Evolutionary conservation across 768 basidiomycete genomes (phyloP).

Genomic region (Panus rudis): DNA sequence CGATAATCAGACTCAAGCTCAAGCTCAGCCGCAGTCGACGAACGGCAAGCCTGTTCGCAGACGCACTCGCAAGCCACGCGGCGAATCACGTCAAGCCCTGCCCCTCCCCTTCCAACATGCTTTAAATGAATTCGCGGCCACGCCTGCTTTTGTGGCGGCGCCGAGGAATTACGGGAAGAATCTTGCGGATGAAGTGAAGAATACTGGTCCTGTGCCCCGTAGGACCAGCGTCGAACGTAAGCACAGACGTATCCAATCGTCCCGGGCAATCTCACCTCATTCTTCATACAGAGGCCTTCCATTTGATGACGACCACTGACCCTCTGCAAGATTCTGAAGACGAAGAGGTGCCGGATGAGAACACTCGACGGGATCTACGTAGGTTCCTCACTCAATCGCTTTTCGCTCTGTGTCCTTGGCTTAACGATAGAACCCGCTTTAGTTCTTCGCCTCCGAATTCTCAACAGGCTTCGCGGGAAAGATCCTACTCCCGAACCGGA

Average conservation of each 20-base stretch:
- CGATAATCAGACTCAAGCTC: no score
- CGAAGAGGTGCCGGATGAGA: slow-evolving; percentile 59
- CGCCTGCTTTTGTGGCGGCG: no score
- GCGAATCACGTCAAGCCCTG: no score
- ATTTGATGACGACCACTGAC: slow-evolving; percentile 57
- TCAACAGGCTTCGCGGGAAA: slow-evolving; percentile 50
- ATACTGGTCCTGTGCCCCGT: no score
- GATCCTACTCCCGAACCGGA: slow-evolving; percentile 50
- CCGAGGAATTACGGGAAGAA: no score
- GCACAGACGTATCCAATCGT: slow-evolving; percentile 17
- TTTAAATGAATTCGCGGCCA: no score
- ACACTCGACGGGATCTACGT: slow-evolving; percentile 45
- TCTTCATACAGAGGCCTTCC: slow-evolving; percentile 57
- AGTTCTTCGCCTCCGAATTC: slow-evolving; percentile 58
- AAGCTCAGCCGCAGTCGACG: no score
- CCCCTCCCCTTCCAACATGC: no score
- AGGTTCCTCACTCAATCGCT: not conserved
- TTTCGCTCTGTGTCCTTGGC: not conserved
- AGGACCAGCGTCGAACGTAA: slow-evolving; percentile 46
- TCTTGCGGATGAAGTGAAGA: no score
- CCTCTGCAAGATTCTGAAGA: slow-evolving; percentile 74
- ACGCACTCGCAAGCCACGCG: no score
- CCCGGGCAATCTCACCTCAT: not conserved
- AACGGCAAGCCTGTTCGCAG: no score
- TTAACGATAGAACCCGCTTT: not conserved